These are phyloP conservation scores for Colletotrichum siamense DNA, from an alignment of 2,329 filamentous ascomycete genomes.

Conservation along the genomic window DNA sequence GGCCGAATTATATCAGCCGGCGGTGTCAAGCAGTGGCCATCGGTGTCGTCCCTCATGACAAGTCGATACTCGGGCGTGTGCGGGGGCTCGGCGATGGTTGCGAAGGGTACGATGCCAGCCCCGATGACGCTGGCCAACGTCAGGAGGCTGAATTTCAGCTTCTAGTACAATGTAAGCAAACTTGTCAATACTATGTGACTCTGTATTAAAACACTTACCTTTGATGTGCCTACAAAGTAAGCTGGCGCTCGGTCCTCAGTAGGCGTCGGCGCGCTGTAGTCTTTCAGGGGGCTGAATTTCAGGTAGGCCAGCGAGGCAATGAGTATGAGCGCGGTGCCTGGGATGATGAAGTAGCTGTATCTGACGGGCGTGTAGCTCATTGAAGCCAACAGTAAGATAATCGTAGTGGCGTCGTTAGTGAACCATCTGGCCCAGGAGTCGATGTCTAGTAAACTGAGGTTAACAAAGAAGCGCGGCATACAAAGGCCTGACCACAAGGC, in stretches of 20 bases:
- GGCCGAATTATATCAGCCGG: background rate
- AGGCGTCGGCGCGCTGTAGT: background rate
- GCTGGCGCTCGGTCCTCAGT: background rate
- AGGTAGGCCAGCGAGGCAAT: conserved; percentile 33
- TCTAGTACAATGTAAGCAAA: background rate
- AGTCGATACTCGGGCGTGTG: conserved; percentile 19
- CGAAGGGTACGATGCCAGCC: conserved; percentile 19
- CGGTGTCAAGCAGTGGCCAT: background rate
- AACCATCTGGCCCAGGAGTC: conserved; percentile 35
- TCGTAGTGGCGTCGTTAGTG: conserved; percentile 31
- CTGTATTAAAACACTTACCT: background rate
- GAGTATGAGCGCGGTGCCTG: conserved; percentile 31
- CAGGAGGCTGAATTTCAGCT: conserved; percentile 7
- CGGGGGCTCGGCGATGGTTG: conserved; percentile 15
- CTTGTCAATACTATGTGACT: fast-evolving
- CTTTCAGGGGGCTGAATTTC: conserved; percentile 25
- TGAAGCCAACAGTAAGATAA: conserved; percentile 31
- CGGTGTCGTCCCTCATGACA: conserved; percentile 10
- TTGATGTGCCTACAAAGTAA: background rate
- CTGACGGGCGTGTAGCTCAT: conserved; percentile 27
- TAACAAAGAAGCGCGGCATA: background rate
- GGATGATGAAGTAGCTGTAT: conserved; percentile 28
- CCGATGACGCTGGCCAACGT: conserved; percentile 8
- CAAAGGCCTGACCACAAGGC: background rate
- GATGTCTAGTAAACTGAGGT: conserved; percentile 25